phyloP scores from a whole-genome alignment of 495 filamentous ascomycete genomes.

The Hyaloscypha variabilis region DNA sequence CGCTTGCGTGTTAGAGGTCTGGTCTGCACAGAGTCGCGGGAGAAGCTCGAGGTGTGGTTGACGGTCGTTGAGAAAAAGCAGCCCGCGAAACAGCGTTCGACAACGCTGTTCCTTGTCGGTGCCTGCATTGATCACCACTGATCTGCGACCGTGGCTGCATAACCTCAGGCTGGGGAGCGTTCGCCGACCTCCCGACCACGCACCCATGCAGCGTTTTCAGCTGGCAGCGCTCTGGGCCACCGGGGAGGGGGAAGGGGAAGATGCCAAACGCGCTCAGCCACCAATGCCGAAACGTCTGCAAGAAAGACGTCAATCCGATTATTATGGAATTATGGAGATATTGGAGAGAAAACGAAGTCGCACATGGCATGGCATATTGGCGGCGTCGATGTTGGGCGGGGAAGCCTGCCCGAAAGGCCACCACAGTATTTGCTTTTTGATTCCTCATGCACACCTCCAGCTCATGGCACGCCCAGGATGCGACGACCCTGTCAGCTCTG shows the following conservation, averaged over 20 bases:
- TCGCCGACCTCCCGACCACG: background rate
- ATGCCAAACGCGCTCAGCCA: slow-evolving; percentile 13
- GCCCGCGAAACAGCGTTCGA: background rate
- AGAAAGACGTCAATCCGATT: background rate
- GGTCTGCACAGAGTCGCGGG: background rate
- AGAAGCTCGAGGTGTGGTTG: background rate
- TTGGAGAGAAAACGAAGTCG: background rate
- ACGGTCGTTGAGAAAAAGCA: background rate
- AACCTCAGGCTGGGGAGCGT: background rate
- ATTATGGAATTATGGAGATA: no score
- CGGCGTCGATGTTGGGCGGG: background rate
- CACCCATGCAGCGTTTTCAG: slow-evolving; percentile 8
- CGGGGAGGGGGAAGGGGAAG: background rate
- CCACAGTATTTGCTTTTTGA: background rate
- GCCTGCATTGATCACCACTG: slow-evolving; percentile 13
- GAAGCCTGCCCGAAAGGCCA: background rate
- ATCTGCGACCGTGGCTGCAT: slow-evolving; percentile 11
- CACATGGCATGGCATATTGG: background rate
- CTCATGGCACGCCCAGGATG: background rate
- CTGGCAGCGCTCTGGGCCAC: background rate
- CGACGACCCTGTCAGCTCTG: background rate
- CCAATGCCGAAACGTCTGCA: background rate
- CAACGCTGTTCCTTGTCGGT: slow-evolving; percentile 3
- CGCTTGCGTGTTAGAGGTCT: background rate
- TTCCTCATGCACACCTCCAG: background rate